A percentile compares a stretch with the other conserved stretches of the same genome.
These are phyloP conservation scores for Paraconiothyrium brasiliense DNA, from an alignment of 2,329 filamentous ascomycete species.

Conservation along the genomic window DNA sequence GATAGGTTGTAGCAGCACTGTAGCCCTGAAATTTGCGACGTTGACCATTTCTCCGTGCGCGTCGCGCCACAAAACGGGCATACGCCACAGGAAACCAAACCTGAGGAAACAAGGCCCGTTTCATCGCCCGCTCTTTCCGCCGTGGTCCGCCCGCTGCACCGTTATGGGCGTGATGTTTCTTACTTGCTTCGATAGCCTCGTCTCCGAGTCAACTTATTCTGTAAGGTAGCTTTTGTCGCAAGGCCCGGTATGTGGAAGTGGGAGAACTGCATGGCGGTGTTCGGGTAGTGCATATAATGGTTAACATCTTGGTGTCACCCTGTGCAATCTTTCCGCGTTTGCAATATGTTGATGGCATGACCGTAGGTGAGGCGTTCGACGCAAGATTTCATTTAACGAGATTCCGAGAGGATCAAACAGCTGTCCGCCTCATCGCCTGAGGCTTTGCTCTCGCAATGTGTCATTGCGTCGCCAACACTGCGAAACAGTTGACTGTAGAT, in stretches of 20 bases:
- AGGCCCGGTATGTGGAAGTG: not conserved
- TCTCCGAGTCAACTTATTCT: not conserved
- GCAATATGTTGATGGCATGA: not conserved
- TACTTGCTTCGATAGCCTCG: not conserved
- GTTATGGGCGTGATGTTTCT: slow-evolving; percentile 5
- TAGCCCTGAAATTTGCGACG: not conserved
- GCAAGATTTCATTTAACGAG: not conserved
- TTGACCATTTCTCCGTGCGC: not conserved
- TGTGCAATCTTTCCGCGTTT: not conserved
- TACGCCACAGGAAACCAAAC: not conserved
- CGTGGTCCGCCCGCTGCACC: not conserved
- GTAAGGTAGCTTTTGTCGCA: not conserved
- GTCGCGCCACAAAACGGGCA: not conserved
- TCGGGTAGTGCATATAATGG: not conserved
- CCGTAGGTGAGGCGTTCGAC: not conserved
- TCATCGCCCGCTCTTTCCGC: not conserved
- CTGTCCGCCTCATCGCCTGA: slow-evolving; percentile 2
- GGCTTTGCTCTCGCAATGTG: not conserved
- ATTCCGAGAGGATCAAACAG: slow-evolving; percentile 7
- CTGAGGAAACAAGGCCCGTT: not conserved
- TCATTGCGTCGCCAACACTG: not conserved
- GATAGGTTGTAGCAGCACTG: not conserved
- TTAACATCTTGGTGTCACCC: not conserved
- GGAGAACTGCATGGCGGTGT: not conserved
- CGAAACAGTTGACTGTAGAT: not conserved